These are phyloP conservation scores for Seminavis robusta DNA, from an alignment of 108 stramenopile species.

Conservation along the genomic window DNA sequence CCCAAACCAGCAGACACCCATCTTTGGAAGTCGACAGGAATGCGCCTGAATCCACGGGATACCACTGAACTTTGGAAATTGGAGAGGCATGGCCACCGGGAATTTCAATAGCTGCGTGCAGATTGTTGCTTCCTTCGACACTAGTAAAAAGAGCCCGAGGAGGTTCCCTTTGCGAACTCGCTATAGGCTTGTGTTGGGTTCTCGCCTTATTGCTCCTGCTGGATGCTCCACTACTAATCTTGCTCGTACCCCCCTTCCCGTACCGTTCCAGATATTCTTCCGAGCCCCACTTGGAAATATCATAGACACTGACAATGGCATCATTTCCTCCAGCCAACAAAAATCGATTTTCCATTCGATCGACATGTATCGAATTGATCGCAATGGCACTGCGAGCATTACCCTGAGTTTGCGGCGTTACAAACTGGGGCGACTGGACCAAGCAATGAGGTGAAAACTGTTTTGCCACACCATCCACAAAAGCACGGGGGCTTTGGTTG, in stretches of 20 bases:
- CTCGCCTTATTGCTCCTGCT: no score
- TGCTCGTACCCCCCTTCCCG: no score
- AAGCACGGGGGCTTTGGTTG: no score
- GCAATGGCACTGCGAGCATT: no score
- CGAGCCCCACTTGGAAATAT: constrained; percentile 60
- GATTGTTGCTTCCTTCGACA: background rate
- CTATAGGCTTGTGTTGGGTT: constrained; percentile 45
- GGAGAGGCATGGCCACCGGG: constrained; percentile 54
- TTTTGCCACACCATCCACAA: no score
- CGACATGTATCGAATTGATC: constrained; percentile 6
- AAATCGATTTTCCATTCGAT: constrained; percentile 40
- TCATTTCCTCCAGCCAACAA: constrained; percentile 62
- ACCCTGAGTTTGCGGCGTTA: no score
- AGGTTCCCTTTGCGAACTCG: constrained; percentile 39
- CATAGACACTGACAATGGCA: constrained; percentile 61
- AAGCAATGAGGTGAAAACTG: no score
- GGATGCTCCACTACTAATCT: no score
- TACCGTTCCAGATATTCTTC: constrained; percentile 14
- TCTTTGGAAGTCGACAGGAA: constrained; percentile 64
- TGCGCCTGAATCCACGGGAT: constrained; percentile 67
- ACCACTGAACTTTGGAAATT: constrained; percentile 58
- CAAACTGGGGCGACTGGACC: no score
- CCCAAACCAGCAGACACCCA: constrained; percentile 70
- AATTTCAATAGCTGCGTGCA: constrained; percentile 5
- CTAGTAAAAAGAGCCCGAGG: background rate